Conservation (phyloP, 495 filamentous ascomycete species). For the Neurospora sp. region DNA sequence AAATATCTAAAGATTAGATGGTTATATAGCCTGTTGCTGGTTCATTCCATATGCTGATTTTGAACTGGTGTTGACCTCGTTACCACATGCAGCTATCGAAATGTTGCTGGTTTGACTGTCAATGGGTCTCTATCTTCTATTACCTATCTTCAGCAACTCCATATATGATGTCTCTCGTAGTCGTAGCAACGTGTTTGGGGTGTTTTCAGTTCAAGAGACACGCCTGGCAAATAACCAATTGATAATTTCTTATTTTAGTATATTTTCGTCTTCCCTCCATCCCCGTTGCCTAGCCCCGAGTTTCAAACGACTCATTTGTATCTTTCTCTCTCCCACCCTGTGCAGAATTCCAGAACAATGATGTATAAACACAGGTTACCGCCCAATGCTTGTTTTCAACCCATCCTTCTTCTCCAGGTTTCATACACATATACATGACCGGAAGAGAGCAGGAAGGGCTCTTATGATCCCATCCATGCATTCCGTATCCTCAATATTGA, state of each 20-base stretch:
- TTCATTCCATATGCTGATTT: background rate
- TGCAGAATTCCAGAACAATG: background rate
- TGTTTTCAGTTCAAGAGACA: background rate
- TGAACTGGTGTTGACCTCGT: background rate
- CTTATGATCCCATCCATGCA: background rate
- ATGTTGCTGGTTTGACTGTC: background rate
- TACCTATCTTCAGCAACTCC: background rate
- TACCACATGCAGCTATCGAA: background rate
- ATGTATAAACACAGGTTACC: background rate
- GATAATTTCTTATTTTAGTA: background rate
- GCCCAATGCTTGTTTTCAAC: background rate
- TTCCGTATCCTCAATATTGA: background rate
- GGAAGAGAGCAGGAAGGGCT: background rate
- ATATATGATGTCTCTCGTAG: background rate
- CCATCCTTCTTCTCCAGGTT: background rate
- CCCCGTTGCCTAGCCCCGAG: background rate
- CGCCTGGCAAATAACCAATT: background rate
- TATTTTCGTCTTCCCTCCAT: background rate
- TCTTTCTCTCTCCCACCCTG: background rate
- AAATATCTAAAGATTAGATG: background rate
- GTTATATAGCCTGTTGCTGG: background rate
- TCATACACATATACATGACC: background rate
- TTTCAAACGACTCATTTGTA: background rate
- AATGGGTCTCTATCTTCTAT: background rate
- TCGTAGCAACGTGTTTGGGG: background rate